phyloP scores from a whole-genome alignment of 2,329 filamentous ascomycete genomes.

The Colletotrichum cordylinicola region DNA sequence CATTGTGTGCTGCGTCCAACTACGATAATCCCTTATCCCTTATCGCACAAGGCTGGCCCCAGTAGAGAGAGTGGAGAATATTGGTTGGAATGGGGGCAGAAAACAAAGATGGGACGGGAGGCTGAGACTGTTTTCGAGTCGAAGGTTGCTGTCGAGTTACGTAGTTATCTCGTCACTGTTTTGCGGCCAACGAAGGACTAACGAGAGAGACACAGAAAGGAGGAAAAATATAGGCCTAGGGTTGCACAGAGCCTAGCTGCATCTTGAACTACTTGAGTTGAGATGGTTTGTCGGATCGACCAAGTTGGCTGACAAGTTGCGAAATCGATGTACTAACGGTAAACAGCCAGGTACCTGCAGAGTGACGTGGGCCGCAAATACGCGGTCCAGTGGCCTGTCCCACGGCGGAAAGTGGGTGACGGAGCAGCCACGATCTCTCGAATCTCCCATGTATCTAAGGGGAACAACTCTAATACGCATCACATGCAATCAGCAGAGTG shows the following conservation, averaged over 20 bases:
- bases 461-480: background rate
- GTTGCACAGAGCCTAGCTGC: background rate
- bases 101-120: background rate
- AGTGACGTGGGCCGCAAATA: background rate
- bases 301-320: background rate
- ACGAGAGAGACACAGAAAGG: background rate
- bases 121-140: background rate
- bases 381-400: background rate
- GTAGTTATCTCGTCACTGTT: background rate
- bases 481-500: background rate
- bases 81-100: background rate
- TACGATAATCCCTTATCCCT: constrained; percentile 15
- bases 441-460: background rate
- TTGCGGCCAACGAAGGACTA: background rate
- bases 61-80: background rate
- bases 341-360: background rate
- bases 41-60: background rate
- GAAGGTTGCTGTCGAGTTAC: background rate
- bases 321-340: background rate
- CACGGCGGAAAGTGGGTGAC: background rate
- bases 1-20: constrained; percentile 2
- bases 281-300: background rate
- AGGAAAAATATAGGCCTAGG: background rate
- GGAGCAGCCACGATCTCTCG: background rate
- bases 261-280: background rate